phyloP scores from a whole-genome alignment of 805 yeast genomes.

The Hanseniaspora mollemarum region DNA sequence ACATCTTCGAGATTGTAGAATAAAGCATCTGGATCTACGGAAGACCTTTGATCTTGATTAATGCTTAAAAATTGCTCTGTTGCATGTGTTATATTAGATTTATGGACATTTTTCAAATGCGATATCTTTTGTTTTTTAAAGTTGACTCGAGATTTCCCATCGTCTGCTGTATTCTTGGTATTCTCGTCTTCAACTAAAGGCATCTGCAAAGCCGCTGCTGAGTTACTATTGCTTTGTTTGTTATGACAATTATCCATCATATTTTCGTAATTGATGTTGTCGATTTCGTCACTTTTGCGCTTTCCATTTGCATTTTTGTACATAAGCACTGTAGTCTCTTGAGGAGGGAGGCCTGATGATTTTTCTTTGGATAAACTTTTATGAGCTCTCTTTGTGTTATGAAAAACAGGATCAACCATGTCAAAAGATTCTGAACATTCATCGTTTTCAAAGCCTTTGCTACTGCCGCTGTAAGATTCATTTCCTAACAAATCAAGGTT shows the following conservation, averaged over 20 bases:
- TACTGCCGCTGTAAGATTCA: background rate
- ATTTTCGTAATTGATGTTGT: background rate
- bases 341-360: background rate
- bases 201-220: background rate
- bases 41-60: no score
- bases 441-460: no score
- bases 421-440: no score
- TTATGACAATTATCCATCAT: background rate
- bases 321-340: background rate
- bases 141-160: background rate
- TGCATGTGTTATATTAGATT: no score
- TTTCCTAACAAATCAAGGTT: background rate
- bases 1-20: constrained; percentile 9
- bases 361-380: constrained; percentile 7
- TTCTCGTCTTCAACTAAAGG: background rate
- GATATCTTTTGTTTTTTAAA: background rate
- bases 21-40: constrained; percentile 2
- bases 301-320: background rate
- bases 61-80: no score
- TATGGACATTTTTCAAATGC: background rate
- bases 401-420: no score
- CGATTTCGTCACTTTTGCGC: background rate
- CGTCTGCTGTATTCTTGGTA: no score
- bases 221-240: background rate
- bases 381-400: background rate